phyloP scores from a whole-genome alignment of 2,329 filamentous ascomycete genomes.

The Sporothrix variecibatus region DNA sequence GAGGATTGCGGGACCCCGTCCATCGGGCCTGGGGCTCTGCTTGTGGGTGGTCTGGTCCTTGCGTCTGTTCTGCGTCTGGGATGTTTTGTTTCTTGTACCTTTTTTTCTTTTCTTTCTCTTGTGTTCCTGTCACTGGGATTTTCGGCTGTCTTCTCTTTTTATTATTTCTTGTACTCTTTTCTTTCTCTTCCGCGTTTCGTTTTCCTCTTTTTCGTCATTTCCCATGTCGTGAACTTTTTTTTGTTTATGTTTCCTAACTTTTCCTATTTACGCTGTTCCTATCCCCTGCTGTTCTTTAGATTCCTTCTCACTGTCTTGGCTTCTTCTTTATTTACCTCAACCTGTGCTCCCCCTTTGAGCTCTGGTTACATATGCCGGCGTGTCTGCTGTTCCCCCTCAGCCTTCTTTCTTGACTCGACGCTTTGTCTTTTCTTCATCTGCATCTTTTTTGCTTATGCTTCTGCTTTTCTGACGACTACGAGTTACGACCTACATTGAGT shows the following conservation, averaged over 20 bases:
- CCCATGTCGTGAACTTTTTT: not conserved
- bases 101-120: not conserved
- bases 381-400: not conserved
- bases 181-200: conserved; percentile 4
- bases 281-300: not conserved
- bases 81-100: not conserved
- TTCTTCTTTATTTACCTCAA: conserved; percentile 9
- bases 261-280: not conserved
- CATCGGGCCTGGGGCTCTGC: not conserved
- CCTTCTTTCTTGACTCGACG: not conserved
- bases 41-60: not conserved
- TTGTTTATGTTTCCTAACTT: not conserved
- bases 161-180: not conserved
- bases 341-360: not conserved
- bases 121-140: not conserved
- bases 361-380: not conserved
- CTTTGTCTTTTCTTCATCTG: not conserved
- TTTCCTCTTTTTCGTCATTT: not conserved
- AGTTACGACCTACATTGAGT: not conserved
- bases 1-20: conserved; percentile 9
- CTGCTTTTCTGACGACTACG: not conserved
- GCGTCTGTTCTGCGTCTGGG: not conserved
- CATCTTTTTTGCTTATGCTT: not conserved
- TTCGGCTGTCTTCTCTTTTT: not conserved
- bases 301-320: not conserved